A percentile compares a stretch with the other conserved stretches of the same genome.
phyloP scores from a whole-genome alignment of 2,329 filamentous ascomycete species.

The Aureobasidium sp. region DNA sequence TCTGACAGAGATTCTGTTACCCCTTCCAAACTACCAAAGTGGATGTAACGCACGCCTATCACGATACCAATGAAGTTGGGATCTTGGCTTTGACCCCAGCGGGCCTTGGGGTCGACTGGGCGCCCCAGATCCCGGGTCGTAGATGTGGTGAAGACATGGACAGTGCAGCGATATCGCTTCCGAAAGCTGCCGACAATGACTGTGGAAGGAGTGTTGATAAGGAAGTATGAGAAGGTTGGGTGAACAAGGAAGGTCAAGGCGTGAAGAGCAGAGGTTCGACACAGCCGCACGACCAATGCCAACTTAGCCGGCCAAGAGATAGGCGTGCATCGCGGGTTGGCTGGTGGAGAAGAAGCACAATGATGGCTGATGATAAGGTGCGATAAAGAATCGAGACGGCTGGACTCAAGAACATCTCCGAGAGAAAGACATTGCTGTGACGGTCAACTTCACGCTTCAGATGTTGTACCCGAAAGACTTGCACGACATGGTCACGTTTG shows the following conservation, averaged over 20 bases:
- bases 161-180: constrained; percentile 2
- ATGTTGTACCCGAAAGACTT: not conserved
- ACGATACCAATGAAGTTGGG: not conserved
- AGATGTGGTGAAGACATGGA: not conserved
- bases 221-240: not conserved
- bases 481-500: not conserved
- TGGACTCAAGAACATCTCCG: not conserved
- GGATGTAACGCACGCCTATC: not conserved
- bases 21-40: not conserved
- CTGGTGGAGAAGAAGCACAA: not conserved
- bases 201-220: not conserved
- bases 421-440: not conserved
- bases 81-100: not conserved
- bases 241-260: not conserved
- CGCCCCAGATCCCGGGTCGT: not conserved
- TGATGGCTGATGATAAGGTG: not conserved
- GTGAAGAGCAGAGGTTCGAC: not conserved
- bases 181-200: not conserved
- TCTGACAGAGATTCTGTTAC: not conserved
- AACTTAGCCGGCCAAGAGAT: not conserved
- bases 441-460: too few species aligned
- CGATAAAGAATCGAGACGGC: not conserved
- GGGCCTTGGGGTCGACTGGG: not conserved
- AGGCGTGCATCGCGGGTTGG: not conserved
- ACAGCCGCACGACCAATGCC: not conserved